phyloP scores from a whole-genome alignment of 2,329 filamentous ascomycete species.

The Claviceps humidiphila region DNA sequence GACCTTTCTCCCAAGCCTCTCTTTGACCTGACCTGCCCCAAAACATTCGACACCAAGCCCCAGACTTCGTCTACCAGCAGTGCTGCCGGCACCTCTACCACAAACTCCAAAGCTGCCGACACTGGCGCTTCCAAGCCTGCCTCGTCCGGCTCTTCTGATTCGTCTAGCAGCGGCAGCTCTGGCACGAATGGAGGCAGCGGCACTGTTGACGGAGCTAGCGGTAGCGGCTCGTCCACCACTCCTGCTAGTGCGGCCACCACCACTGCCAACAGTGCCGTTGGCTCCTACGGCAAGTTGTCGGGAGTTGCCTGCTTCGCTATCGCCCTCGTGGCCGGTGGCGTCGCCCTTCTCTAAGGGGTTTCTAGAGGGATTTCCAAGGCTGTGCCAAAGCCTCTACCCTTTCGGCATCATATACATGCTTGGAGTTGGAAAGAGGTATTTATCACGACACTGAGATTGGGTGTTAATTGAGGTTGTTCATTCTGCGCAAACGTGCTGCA shows the following conservation, averaged over 20 bases:
- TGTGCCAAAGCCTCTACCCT: not conserved
- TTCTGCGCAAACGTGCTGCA: too few species aligned
- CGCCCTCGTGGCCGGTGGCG: constrained; percentile 6
- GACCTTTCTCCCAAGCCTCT: constrained; percentile 36
- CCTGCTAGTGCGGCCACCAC: not conserved
- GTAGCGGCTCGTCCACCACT: not conserved
- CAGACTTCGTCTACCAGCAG: constrained; percentile 7
- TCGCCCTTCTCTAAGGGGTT: constrained; percentile 8
- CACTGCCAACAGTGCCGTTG: not conserved
- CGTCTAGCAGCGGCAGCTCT: not conserved
- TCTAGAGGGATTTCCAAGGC: not conserved
- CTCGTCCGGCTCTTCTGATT: constrained; percentile 4
- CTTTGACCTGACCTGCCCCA: constrained; percentile 42
- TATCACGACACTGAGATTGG: not conserved
- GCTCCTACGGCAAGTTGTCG: constrained; percentile 6
- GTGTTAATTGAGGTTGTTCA: not conserved
- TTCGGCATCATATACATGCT: constrained; percentile 1
- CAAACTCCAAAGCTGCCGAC: constrained; percentile 3
- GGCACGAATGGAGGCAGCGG: constrained; percentile 3
- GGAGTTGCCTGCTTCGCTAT: constrained; percentile 9
- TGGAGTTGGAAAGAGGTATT: not conserved
- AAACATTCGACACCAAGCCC: constrained; percentile 23
- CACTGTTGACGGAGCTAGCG: not conserved
- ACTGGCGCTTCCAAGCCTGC: constrained; percentile 2
- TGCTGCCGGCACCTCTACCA: constrained; percentile 2